Base-by-base conservation (phyloP, 129 eudicot genomes). In the Flaveria linearis region DNA sequence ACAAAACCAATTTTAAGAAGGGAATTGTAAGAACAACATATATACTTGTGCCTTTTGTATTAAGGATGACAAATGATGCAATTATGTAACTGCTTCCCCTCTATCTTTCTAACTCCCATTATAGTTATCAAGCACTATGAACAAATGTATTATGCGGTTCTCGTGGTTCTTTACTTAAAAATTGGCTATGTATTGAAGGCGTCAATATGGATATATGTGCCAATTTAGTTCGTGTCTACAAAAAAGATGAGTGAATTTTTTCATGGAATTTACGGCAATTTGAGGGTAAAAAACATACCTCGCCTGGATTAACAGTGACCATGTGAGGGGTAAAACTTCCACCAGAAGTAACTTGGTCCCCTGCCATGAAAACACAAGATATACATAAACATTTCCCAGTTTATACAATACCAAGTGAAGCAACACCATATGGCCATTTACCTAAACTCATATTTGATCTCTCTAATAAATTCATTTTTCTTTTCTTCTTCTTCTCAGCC, bases 251-350 rank as follows among this genome's bases (percentile, higher is more conserved):
- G 23, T 56, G 33, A 23, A 20, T n/a, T 50, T 50, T 1, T 1
- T 7, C 22, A 25, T 16, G 22, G 6, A 18, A 52, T 36, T 4
- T 36, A 36, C 41, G 7, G 7, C 7, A 1, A 36, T 1, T 0
- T 0, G 1, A 5, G 41, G 58, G 58, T 22, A n/a, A 18, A 55
- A 36, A 79, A 78, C 75, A 45, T 88, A 90, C 98, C 94, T 92
- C 98, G 14, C 98, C 96, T 14, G 86, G 78, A 73, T 90, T 85
- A 68, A 92, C 94, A 52, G 86, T 86, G 69, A 92, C 82, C 80
- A 90, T 78, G 57, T 85, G 98, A n/a, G 98, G 98, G 65, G 85
- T 73, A 60, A 90, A 92, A 74, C 84, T 80, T 75, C 88, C 91
- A 46, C 98, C 96, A 69, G 91, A 82, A 7, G 90, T 51, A 72